Conservation (phyloP, 768 basidiomycete genomes). For the Boletus vinaceobasis region DNA sequence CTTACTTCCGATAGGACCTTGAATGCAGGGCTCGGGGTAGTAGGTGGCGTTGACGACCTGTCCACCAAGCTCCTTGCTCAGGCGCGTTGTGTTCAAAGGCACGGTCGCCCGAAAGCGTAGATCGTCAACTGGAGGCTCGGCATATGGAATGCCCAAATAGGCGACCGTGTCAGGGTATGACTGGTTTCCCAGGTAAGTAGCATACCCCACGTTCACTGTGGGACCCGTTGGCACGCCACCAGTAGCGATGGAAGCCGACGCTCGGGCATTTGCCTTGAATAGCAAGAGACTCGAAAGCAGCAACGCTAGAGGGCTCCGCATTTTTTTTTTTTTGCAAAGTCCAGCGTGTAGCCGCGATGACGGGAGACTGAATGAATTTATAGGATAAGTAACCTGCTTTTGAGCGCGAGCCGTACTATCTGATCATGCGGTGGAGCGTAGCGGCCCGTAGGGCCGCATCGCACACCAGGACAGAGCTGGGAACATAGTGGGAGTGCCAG, state of each 20-base stretch:
- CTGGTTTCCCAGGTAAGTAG: constrained; percentile 52
- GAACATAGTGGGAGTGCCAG: too few species aligned
- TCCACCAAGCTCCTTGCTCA: constrained; percentile 35
- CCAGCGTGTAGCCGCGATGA: too few species aligned
- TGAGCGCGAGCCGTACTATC: not conserved
- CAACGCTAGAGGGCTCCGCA: not conserved
- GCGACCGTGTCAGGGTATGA: constrained; percentile 52
- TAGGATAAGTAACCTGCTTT: not conserved
- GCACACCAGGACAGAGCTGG: too few species aligned
- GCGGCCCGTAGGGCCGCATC: too few species aligned
- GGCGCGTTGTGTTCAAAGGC: constrained; percentile 46
- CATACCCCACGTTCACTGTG: constrained; percentile 52
- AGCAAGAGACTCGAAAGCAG: not conserved
- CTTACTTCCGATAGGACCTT: constrained; percentile 50
- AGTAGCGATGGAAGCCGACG: too few species aligned
- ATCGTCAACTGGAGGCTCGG: constrained; percentile 41
- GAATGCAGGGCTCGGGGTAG: constrained; percentile 59
- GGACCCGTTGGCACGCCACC: too few species aligned
- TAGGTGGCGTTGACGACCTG: constrained; percentile 47
- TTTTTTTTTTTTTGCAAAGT: too few species aligned
- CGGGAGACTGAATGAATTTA: not conserved
- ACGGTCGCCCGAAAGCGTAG: constrained; percentile 46
- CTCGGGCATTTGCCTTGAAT: too few species aligned
- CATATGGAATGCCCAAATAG: constrained; percentile 48
- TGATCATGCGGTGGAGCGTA: too few species aligned